phyloP scores from a whole-genome alignment of 208 protist genomes.

The Trypanosoma theileri region DNA sequence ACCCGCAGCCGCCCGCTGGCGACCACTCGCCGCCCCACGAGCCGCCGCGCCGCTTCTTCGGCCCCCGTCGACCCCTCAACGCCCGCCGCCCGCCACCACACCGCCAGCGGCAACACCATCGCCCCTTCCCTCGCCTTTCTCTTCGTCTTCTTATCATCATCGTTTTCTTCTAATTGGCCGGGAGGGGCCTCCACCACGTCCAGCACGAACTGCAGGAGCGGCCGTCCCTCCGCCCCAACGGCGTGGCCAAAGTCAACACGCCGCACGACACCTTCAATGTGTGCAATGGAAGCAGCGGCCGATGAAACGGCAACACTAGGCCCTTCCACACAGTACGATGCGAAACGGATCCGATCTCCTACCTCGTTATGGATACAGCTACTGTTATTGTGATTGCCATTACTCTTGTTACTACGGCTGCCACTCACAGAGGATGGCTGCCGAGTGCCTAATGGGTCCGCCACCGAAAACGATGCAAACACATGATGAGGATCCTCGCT shows the following conservation, averaged over 20 bases:
- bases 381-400: neutral
- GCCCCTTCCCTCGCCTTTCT: constrained; percentile 1
- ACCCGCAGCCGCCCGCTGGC: constrained; percentile 53
- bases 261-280: constrained; percentile 53
- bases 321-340: constrained; percentile 20
- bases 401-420: neutral
- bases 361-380: neutral
- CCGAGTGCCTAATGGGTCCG: constrained; percentile 9
- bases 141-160: neutral
- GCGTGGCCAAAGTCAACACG: constrained; percentile 40
- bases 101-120: neutral
- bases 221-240: constrained; percentile 12
- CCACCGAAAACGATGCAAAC: constrained; percentile 6
- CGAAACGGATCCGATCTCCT: constrained; percentile 18
- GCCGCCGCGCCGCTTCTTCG: constrained; percentile 1
- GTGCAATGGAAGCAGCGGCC: constrained; percentile 33
- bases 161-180: neutral
- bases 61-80: no score
- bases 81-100: no score
- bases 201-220: constrained; percentile 48
- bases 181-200: constrained; percentile 19
- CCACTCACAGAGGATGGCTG: neutral
- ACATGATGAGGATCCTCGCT: neutral
- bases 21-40: constrained; percentile 38
- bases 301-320: constrained; percentile 19